phyloP scores from a whole-genome alignment of 1,284 basidiomycete genomes.

The Malassezia restricta region DNA sequence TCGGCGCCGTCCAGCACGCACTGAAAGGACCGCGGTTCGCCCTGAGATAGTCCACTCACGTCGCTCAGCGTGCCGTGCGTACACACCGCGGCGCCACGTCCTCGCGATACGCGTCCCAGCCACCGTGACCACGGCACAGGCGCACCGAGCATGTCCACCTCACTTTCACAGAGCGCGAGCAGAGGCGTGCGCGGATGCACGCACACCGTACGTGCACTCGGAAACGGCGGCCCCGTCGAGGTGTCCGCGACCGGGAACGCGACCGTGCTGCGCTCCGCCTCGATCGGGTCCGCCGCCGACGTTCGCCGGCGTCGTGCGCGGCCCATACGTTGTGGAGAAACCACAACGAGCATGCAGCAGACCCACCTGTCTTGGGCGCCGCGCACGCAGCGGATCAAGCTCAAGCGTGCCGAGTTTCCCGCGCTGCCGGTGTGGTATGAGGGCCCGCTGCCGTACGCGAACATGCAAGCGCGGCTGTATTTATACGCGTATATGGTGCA shows the following conservation, averaged over 20 bases:
- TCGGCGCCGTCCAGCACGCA: conserved; percentile 1
- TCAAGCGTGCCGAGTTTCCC: conserved; percentile 3
- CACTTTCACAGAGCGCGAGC: neutral
- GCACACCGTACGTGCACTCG: neutral
- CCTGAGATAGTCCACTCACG: neutral
- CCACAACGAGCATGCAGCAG: neutral
- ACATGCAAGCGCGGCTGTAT: conserved; percentile 11
- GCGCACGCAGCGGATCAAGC: conserved; percentile 1
- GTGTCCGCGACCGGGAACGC: conserved; percentile 1
- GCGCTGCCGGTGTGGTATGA: conserved; percentile 3
- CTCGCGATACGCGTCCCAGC: conserved; percentile 3
- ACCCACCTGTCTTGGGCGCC: neutral
- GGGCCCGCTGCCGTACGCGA: conserved; percentile 5
- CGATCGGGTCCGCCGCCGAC: neutral
- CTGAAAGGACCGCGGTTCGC: conserved; percentile 1
- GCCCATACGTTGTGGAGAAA: conserved; percentile 11
- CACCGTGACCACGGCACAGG: conserved; percentile 1
- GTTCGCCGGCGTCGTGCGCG: conserved; percentile 1
- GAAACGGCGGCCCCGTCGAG: neutral
- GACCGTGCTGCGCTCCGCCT: neutral
- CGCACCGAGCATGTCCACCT: conserved; percentile 7
- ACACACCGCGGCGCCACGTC: conserved; percentile 13
- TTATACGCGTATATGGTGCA: conserved; percentile 10
- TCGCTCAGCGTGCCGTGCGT: neutral
- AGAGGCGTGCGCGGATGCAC: conserved; percentile 1